Evolutionary conservation across 2,329 filamentous ascomycete genomes (phyloP), one percentile per base, ranked within the genome.

Genomic region (Penicillium brasilianum): DNA sequence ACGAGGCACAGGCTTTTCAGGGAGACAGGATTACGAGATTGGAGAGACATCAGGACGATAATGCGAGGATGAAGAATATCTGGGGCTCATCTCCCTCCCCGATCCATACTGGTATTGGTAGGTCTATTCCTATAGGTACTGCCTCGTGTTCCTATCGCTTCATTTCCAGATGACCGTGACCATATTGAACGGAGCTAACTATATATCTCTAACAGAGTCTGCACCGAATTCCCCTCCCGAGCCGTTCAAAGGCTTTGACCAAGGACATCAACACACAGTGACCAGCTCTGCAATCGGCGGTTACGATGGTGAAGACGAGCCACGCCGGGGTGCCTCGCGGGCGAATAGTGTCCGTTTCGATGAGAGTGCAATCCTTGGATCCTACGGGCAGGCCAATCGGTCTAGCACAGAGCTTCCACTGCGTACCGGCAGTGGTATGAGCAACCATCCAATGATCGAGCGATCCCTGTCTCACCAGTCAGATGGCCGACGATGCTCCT

Each of bases 291-390:
- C 90, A 57, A 39, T 53, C 11, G 84, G 97, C 60, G 91, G 93
- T 61, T 83, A 98, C 7, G 94, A 97, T 66, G 85, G 89, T 5
- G 93, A 97, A 64, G 93, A 98, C 34, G 88, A 92, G 59, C 88
- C 92, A 39, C 87, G 94, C 65, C 92, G 95, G 57, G 92, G 91
- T 20, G 90, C 92, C 18, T 99, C 95, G 18, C 87, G 95, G 69
- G 94, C 95, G 51, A 98, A 98, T 75, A 98, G 95, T 73, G 95
- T 99, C 68, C 91, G 95, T 39, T 99, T 99, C 71, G 95, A 98
- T 73, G 94, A 98, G 75, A 97, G 92, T 72, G 93, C 94, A 14
- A 88, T 97, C 69, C 93, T 97, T 70, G 90, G 92, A 51, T 93
- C 93, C 75, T 96, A 95, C 87, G 89, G 89, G 39, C 92, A 96